Evolutionary conservation across 2,329 filamentous ascomycete species (phyloP).

Genomic region (Rhynchosporium graminicola): DNA sequence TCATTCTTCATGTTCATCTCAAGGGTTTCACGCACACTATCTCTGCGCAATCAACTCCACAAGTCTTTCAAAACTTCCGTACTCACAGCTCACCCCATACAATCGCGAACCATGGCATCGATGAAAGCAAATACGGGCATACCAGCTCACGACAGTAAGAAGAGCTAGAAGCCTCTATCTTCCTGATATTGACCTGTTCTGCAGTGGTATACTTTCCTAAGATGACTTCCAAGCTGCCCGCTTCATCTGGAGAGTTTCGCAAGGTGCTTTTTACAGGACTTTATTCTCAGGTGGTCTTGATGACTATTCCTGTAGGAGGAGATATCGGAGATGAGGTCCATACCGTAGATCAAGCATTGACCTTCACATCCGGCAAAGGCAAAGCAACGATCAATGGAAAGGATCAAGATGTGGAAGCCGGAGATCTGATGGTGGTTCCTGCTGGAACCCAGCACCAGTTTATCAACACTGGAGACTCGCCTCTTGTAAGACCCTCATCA

Average conservation of each 20-base stretch:
- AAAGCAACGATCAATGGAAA: conserved; percentile 60
- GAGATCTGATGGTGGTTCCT: conserved; percentile 56
- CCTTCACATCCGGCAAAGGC: conserved; percentile 61
- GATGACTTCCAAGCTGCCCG: conserved; percentile 54
- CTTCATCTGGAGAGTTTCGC: conserved; percentile 58
- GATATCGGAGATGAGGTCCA: conserved; percentile 70
- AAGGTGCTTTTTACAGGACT: conserved; percentile 64
- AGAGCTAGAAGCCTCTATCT: neutral
- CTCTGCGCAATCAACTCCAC: conserved; percentile 2
- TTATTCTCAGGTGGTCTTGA: conserved; percentile 63
- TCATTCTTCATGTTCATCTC: conserved; percentile 15
- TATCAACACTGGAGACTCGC: conserved; percentile 59
- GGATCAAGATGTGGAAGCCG: conserved; percentile 49
- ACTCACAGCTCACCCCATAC: neutral
- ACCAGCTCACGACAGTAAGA: conserved; percentile 48
- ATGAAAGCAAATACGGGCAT: conserved; percentile 40
- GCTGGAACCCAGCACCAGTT: conserved; percentile 68
- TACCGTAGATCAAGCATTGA: conserved; percentile 64
- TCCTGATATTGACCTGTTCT: neutral
- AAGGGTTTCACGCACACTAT: conserved; percentile 21
- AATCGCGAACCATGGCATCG: conserved; percentile 29
- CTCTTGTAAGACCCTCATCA: conserved; percentile 43
- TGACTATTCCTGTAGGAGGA: conserved; percentile 63
- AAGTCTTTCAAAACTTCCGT: neutral
- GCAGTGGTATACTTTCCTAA: conserved; percentile 58